Evolutionary conservation across 2,329 filamentous ascomycete genomes (phyloP).

Genomic region (Shiraia bambusicola): DNA sequence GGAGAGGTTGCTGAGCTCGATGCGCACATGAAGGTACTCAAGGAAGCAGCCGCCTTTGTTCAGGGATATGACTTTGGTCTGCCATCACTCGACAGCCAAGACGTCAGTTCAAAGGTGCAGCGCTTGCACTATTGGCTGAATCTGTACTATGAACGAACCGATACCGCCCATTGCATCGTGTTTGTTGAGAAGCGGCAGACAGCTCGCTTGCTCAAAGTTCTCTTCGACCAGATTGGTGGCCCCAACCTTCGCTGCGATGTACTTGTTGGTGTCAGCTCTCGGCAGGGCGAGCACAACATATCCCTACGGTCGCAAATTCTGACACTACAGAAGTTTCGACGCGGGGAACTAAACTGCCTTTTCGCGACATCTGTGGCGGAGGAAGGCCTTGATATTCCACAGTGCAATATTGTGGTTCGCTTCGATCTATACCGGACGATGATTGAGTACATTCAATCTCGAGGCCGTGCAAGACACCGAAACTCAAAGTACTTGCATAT

Average conservation of each 20-base stretch:
- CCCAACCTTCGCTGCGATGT: slow-evolving; percentile 61
- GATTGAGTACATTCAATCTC: slow-evolving; percentile 93
- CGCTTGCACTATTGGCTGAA: slow-evolving; percentile 62
- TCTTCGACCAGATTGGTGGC: slow-evolving; percentile 64
- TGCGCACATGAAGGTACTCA: slow-evolving; percentile 57
- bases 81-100: slow-evolving; percentile 39
- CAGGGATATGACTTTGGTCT: slow-evolving; percentile 52
- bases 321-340: slow-evolving; percentile 66
- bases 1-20: slow-evolving; percentile 49
- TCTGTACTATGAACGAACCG: slow-evolving; percentile 61
- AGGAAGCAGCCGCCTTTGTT: slow-evolving; percentile 60
- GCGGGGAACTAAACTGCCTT: slow-evolving; percentile 60
- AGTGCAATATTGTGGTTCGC: slow-evolving; percentile 67
- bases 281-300: slow-evolving; percentile 60
- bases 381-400: slow-evolving; percentile 66
- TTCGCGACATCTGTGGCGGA: slow-evolving; percentile 67
- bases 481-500: slow-evolving; percentile 84
- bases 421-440: slow-evolving; percentile 89
- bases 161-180: slow-evolving; percentile 73
- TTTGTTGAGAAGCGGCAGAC: slow-evolving; percentile 82
- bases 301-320: slow-evolving; percentile 74
- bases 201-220: slow-evolving; percentile 68
- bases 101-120: slow-evolving; percentile 73
- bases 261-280: slow-evolving; percentile 62
- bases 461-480: slow-evolving; percentile 76